Percentiles rank a stretch among this genome's conserved stretches.
Conservation (phyloP, 2,329 filamentous ascomycete species). For the Arthrobotrys sphaeroides region DNA sequence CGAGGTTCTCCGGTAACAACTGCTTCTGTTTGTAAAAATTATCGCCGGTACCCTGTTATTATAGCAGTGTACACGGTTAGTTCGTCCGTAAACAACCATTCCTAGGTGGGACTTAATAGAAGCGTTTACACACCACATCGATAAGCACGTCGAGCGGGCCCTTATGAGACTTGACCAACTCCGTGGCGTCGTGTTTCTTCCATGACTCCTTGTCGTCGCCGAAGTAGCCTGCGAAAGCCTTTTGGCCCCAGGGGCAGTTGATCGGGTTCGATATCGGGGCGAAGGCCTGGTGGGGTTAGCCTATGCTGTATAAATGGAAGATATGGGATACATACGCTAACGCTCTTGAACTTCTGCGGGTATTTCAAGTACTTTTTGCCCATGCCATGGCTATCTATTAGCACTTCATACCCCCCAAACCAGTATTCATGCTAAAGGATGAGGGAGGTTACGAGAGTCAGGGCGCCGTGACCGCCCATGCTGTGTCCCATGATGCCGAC, state of each 20-base stretch:
- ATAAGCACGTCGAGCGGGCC: constrained; percentile 78
- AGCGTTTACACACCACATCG: constrained; percentile 82
- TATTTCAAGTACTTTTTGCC: constrained; percentile 79
- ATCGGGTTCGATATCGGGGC: constrained; percentile 88
- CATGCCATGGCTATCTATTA: constrained; percentile 32
- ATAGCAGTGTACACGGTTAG: neutral
- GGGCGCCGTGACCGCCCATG: constrained; percentile 96
- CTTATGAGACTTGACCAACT: constrained; percentile 81
- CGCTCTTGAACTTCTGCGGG: constrained; percentile 86
- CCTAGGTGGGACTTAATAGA: too few species aligned
- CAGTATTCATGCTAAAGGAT: neutral
- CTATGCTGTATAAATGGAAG: neutral
- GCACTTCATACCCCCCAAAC: neutral
- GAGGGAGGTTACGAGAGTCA: constrained; percentile 73
- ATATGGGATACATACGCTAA: constrained; percentile 67
- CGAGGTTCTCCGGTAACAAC: constrained; percentile 91
- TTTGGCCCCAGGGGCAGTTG: constrained; percentile 87
- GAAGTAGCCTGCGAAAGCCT: constrained; percentile 92
- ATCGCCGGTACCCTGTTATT: constrained; percentile 77
- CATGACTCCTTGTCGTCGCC: constrained; percentile 78
- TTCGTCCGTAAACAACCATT: too few species aligned
- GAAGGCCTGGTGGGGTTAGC: constrained; percentile 70
- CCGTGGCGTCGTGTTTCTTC: constrained; percentile 90
- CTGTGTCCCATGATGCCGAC: constrained; percentile 92
- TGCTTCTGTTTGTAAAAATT: constrained; percentile 96